These are phyloP conservation scores for Sphaerulina musiva DNA, from an alignment of 2,329 filamentous ascomycete species.

Conservation along the genomic window DNA sequence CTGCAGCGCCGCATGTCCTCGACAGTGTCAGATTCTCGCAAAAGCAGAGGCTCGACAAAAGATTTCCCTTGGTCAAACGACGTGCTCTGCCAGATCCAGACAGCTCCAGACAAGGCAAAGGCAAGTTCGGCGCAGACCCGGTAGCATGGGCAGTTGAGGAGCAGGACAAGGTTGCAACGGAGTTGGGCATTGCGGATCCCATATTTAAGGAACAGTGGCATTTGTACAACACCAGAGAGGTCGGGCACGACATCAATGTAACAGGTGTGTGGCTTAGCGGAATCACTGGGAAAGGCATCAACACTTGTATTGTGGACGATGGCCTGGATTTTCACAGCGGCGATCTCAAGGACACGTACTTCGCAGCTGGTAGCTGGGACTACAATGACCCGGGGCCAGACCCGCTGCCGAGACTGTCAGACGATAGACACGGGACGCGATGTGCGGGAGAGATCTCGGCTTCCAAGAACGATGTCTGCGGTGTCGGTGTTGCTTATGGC, in stretches of 20 bases:
- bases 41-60: conserved; percentile 63
- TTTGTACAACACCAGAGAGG: conserved; percentile 71
- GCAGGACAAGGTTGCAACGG: conserved; percentile 55
- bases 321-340: conserved; percentile 92
- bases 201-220: conserved; percentile 97
- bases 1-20: conserved; percentile 50
- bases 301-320: conserved; percentile 92
- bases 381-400: conserved; percentile 81
- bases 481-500: conserved; percentile 92
- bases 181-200: conserved; percentile 74
- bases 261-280: conserved; percentile 86
- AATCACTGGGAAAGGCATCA: conserved; percentile 80
- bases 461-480: conserved; percentile 85
- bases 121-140: not conserved
- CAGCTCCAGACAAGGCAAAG: not conserved
- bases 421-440: conserved; percentile 86
- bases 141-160: conserved; percentile 44
- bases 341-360: conserved; percentile 90
- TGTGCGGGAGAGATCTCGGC: conserved; percentile 93
- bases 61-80: conserved; percentile 53
- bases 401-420: conserved; percentile 72
- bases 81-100: conserved; percentile 25
- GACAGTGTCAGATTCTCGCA: conserved; percentile 71
- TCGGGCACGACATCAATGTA: conserved; percentile 93
- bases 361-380: conserved; percentile 84